These are phyloP conservation scores for Stereocaulon alpinum DNA, from an alignment of 495 filamentous ascomycete genomes.

Conservation along the genomic window DNA sequence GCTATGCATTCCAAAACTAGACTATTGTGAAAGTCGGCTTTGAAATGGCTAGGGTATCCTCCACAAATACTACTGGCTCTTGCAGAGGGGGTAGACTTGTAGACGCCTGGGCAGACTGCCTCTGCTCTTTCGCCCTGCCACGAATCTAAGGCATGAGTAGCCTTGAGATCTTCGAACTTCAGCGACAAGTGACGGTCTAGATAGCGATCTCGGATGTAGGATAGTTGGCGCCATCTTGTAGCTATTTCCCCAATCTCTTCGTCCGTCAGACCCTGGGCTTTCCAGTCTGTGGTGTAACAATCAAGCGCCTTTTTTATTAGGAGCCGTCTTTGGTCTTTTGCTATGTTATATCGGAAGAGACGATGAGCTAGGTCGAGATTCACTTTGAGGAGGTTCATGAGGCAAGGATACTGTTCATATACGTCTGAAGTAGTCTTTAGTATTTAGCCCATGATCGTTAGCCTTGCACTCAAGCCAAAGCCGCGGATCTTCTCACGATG, in stretches of 20 bases:
- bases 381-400: not conserved
- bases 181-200: not conserved
- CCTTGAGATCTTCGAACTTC: not conserved
- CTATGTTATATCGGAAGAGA: not conserved
- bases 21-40: not conserved
- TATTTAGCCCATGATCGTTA: not conserved
- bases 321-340: not conserved
- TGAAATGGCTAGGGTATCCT: not conserved
- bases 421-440: not conserved
- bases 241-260: not conserved
- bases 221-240: not conserved
- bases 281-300: not conserved
- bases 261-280: not conserved
- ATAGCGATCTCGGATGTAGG: not conserved
- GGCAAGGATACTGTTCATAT: not conserved
- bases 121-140: not conserved
- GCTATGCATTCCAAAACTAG: not conserved
- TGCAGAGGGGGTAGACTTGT: not conserved
- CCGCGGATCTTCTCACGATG: not conserved
- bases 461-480: not conserved
- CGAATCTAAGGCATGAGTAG: not conserved
- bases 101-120: not conserved
- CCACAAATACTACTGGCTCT: not conserved
- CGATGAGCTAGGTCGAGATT: not conserved
- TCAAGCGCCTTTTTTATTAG: not conserved